Conservation (phyloP, 2,329 filamentous ascomycete genomes). For the Ascochyta pisi region DNA sequence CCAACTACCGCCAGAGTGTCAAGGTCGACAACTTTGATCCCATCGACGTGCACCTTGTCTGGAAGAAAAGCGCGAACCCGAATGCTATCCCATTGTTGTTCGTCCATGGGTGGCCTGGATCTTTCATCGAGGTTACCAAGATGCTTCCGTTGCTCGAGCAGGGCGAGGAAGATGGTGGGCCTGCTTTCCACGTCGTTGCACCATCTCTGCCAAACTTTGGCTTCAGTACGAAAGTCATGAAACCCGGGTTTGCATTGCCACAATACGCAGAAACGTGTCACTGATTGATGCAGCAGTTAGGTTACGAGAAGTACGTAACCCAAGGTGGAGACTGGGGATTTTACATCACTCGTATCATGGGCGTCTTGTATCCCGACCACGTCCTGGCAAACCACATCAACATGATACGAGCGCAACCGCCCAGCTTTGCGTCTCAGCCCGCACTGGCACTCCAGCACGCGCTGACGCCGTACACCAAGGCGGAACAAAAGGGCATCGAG, state of each 20-base stretch:
- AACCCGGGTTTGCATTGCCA: slow-evolving; percentile 63
- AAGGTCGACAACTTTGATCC: slow-evolving; percentile 65
- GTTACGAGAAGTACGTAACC: slow-evolving; percentile 64
- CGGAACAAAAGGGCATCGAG: slow-evolving; percentile 60
- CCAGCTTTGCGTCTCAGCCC: slow-evolving; percentile 57
- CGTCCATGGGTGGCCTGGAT: slow-evolving; percentile 74
- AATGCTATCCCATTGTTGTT: slow-evolving; percentile 71
- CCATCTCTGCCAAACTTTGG: slow-evolving; percentile 64
- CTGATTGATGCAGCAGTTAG: slow-evolving; percentile 72
- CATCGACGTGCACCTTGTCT: slow-evolving; percentile 69
- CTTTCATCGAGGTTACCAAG: slow-evolving; percentile 71
- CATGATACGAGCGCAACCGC: slow-evolving; percentile 56
- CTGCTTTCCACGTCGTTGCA: slow-evolving; percentile 61
- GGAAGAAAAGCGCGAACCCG: slow-evolving; percentile 59
- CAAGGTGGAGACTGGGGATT: slow-evolving; percentile 77
- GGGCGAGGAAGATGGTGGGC: slow-evolving; percentile 43
- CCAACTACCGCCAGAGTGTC: slow-evolving; percentile 64
- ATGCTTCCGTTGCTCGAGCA: slow-evolving; percentile 58
- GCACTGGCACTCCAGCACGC: slow-evolving; percentile 64
- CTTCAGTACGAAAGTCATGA: slow-evolving; percentile 58
- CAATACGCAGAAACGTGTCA: slow-evolving; percentile 71
- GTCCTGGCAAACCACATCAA: slow-evolving; percentile 70
- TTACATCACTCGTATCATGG: slow-evolving; percentile 68
- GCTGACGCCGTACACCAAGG: slow-evolving; percentile 60
- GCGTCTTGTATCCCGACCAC: slow-evolving; percentile 63